Percentiles rank a stretch among this genome's conserved stretches.
These are phyloP conservation scores for Russula emetica DNA, from an alignment of 768 basidiomycete genomes.

Conservation along the genomic window DNA sequence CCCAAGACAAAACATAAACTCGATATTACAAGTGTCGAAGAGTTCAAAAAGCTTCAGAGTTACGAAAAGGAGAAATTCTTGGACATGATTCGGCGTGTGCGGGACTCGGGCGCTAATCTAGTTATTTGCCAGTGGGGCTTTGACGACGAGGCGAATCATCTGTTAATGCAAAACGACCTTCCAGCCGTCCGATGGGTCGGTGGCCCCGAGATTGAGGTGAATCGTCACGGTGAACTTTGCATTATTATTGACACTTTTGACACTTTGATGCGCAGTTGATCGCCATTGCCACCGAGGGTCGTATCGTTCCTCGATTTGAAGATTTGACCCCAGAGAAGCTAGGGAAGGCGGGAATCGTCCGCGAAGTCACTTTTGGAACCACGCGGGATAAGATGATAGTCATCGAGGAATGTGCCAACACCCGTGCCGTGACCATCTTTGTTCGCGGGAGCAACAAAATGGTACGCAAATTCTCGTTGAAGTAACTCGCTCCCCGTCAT, in stretches of 20 bases:
- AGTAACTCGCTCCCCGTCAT: neutral
- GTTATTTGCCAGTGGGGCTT: slow-evolving; percentile 99
- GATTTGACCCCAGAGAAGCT: slow-evolving; percentile 89
- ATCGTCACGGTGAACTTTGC: slow-evolving; percentile 8
- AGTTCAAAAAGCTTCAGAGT: slow-evolving; percentile 89
- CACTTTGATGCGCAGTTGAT: slow-evolving; percentile 60
- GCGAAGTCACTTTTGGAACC: slow-evolving; percentile 94
- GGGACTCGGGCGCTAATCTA: slow-evolving; percentile 94
- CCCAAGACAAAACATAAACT: slow-evolving; percentile 99
- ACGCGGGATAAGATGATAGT: slow-evolving; percentile 99
- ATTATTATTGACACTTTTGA: neutral
- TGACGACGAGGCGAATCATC: slow-evolving; percentile 97
- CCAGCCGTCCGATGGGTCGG: slow-evolving; percentile 99
- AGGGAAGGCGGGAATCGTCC: slow-evolving; percentile 88
- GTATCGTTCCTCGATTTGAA: slow-evolving; percentile 97
- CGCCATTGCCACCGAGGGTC: slow-evolving; percentile 96
- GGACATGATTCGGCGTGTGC: slow-evolving; percentile 95
- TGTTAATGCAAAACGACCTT: slow-evolving; percentile 96
- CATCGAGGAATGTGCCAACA: slow-evolving; percentile 97
- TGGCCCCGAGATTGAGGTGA: slow-evolving; percentile 96
- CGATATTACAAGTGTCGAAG: slow-evolving; percentile 94
- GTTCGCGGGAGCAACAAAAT: slow-evolving; percentile 99
- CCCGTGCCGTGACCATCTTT: slow-evolving; percentile 93
- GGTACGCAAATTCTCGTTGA: slow-evolving; percentile 45
- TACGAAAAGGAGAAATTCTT: slow-evolving; percentile 97